Evolutionary conservation across 306 rosid species (phyloP).

Genomic region (Cotoneaster glaucophyllus): DNA sequence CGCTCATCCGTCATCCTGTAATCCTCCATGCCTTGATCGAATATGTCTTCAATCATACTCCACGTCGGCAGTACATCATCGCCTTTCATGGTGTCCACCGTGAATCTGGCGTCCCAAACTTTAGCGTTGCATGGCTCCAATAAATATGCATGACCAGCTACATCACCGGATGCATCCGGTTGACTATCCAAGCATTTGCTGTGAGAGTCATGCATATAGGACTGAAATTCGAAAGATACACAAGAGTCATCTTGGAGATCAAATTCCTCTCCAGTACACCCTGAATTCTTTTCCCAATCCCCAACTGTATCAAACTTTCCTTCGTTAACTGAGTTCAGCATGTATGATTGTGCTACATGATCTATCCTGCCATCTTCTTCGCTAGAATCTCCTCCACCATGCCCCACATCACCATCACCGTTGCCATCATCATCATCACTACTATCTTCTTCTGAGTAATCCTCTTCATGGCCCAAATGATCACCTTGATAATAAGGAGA

Average conservation of each 20-base stretch:
- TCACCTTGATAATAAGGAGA: slow-evolving; percentile 34
- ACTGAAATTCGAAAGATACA: slow-evolving; percentile 30
- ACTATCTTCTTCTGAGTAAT: slow-evolving; percentile 32
- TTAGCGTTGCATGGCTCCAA: slow-evolving; percentile 32
- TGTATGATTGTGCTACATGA: neutral
- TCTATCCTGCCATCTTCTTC: slow-evolving; percentile 13
- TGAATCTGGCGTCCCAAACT: slow-evolving; percentile 43
- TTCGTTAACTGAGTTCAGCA: slow-evolving; percentile 12
- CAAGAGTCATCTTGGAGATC: slow-evolving; percentile 39
- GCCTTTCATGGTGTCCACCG: slow-evolving; percentile 18
- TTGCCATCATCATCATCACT: slow-evolving; percentile 20
- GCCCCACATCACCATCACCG: slow-evolving; percentile 9
- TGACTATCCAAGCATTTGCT: slow-evolving; percentile 19
- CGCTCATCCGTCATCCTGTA: slow-evolving; percentile 21
- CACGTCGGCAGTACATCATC: slow-evolving; percentile 45
- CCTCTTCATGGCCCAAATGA: slow-evolving; percentile 15
- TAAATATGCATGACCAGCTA: slow-evolving; percentile 26
- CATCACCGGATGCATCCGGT: slow-evolving; percentile 18
- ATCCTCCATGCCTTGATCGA: slow-evolving; percentile 30
- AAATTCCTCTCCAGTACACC: slow-evolving; percentile 7
- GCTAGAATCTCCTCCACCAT: slow-evolving; percentile 7
- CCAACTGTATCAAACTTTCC: slow-evolving; percentile 12
- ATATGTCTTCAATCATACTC: slow-evolving; percentile 52
- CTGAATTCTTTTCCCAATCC: slow-evolving; percentile 18
- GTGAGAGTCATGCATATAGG: slow-evolving; percentile 13